phyloP scores from a whole-genome alignment of 495 filamentous ascomycete species.

The Xylaria scruposa region DNA sequence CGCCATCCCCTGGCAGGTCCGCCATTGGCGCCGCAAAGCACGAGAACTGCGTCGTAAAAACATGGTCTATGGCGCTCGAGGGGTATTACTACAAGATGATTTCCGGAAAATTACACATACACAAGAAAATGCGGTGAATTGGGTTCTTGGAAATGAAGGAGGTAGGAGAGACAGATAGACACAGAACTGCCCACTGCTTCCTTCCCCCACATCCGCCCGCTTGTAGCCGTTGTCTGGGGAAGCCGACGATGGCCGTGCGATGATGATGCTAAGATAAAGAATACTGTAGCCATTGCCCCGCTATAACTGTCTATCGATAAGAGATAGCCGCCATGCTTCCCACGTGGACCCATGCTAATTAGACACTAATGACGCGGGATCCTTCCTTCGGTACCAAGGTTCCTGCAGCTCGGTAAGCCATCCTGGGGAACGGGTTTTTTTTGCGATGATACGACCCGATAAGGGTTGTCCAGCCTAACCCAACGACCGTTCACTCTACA shows the following conservation, averaged over 20 bases:
- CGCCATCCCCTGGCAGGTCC: conserved; percentile 41
- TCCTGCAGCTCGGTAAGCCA: conserved; percentile 28
- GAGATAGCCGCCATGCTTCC: background rate
- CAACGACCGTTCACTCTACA: conserved; percentile 17
- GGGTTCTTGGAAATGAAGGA: conserved; percentile 30
- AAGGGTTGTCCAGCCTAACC: background rate
- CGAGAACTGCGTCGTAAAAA: conserved; percentile 53
- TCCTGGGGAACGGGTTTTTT: conserved; percentile 17
- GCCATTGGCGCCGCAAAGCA: conserved; percentile 50
- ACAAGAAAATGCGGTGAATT: conserved; percentile 22
- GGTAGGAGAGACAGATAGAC: conserved; percentile 20
- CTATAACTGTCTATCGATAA: conserved; percentile 17
- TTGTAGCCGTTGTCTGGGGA: conserved; percentile 42
- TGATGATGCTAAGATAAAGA: background rate
- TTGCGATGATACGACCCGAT: conserved; percentile 25
- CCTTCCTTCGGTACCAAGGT: background rate
- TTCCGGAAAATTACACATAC: conserved; percentile 23
- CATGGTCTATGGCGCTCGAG: conserved; percentile 43
- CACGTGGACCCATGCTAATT: background rate
- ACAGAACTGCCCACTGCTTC: conserved; percentile 24
- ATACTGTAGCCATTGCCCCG: background rate
- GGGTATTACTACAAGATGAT: conserved; percentile 14
- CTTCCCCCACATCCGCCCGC: conserved; percentile 40
- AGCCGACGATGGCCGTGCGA: conserved; percentile 38
- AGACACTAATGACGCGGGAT: conserved; percentile 12